These are phyloP conservation scores for Stevia rebaudiana DNA, from an alignment of 140 eudicot species.

Conservation along the genomic window DNA sequence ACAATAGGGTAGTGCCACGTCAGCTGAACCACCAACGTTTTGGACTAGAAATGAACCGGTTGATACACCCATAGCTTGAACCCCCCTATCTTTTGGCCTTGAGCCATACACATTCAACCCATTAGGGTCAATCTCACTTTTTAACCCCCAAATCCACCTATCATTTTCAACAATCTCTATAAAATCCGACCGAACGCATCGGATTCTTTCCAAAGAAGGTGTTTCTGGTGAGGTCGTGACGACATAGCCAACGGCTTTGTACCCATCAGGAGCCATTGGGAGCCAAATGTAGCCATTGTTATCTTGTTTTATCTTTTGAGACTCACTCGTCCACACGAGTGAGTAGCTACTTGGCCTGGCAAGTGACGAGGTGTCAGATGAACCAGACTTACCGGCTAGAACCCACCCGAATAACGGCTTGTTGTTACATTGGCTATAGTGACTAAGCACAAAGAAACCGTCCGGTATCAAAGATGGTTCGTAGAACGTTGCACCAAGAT, in stretches of 20 bases:
- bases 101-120: constrained; percentile 42
- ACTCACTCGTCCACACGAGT: constrained; percentile 44
- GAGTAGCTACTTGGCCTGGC: constrained; percentile 32
- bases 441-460: constrained; percentile 34
- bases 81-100: constrained; percentile 36
- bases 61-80: constrained; percentile 36
- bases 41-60: constrained; percentile 42
- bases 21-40: constrained; percentile 14
- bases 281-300: constrained; percentile 41
- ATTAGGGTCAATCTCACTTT: constrained; percentile 27
- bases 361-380: constrained; percentile 18
- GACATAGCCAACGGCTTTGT: constrained; percentile 40
- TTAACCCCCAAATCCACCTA: constrained; percentile 48
- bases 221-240: constrained; percentile 39
- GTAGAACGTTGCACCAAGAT: constrained; percentile 45
- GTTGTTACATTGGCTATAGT: constrained; percentile 45
- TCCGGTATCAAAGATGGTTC: constrained; percentile 43
- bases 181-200: constrained; percentile 40
- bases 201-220: constrained; percentile 31
- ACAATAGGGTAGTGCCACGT: constrained; percentile 27
- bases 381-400: constrained; percentile 32
- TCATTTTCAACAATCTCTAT: constrained; percentile 33
- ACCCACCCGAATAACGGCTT: constrained; percentile 45
- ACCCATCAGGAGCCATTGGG: constrained; percentile 43
- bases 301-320: constrained; percentile 35